Evolutionary conservation across 2,329 filamentous ascomycete species (phyloP).

Genomic region (Cadophora sp.): DNA sequence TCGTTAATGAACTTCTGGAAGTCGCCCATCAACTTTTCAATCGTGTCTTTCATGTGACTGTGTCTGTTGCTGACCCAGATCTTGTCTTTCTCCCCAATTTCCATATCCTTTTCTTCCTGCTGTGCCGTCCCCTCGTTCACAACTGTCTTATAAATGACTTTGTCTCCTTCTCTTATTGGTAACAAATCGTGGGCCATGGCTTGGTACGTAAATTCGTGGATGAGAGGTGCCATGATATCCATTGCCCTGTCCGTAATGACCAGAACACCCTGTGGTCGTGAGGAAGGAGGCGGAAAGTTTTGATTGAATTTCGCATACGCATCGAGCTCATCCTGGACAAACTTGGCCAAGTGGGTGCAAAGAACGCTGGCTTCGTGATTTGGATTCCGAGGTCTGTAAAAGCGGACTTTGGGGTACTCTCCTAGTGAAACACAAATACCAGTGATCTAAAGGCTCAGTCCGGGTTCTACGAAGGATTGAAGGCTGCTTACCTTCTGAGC

Average conservation of each 20-base stretch:
- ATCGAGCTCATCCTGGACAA: constrained; percentile 91
- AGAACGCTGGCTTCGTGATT: constrained; percentile 88
- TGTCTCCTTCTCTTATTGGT: constrained; percentile 86
- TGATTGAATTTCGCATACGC: constrained; percentile 84
- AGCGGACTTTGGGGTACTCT: constrained; percentile 92
- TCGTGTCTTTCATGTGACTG: constrained; percentile 96
- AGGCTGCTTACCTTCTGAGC: constrained; percentile 77
- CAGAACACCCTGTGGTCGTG: constrained; percentile 80
- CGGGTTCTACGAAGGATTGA: constrained; percentile 21
- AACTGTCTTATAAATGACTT: constrained; percentile 81
- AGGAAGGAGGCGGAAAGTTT: constrained; percentile 81
- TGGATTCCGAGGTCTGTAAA: constrained; percentile 78
- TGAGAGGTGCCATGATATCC: constrained; percentile 84
- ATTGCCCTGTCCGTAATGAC: constrained; percentile 91
- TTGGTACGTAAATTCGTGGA: constrained; percentile 98
- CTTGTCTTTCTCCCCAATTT: constrained; percentile 87
- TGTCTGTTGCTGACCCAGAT: constrained; percentile 97
- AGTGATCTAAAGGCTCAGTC: constrained; percentile 66
- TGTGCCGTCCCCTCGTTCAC: constrained; percentile 76
- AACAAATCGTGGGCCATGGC: constrained; percentile 96
- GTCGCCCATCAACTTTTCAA: constrained; percentile 89
- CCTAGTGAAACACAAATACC: constrained; percentile 90
- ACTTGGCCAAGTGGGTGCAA: constrained; percentile 85
- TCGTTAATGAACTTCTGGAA: constrained; percentile 91
- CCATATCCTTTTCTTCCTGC: constrained; percentile 86